Evolutionary conservation across 345 rosid species (phyloP), one percentile per base, ranked within the genome.

Genomic region (Combretum micranthum): DNA sequence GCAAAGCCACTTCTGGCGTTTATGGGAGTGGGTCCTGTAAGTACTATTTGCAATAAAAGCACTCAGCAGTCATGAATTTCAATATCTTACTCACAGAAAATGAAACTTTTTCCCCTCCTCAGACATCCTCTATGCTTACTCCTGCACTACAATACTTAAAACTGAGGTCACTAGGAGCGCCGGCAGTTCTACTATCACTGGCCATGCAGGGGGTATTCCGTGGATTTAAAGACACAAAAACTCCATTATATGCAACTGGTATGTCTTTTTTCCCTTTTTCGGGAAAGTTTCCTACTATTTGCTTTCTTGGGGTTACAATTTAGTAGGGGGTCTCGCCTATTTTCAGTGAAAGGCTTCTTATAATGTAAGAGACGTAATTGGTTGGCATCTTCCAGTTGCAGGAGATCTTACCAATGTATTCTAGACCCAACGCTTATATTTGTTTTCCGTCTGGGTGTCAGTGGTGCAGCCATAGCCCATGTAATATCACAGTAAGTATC

Each of bases 11-110:
- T 93, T 11, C 62, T 93, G 63, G 77, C 71, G 65, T 89, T 93
- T 76, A 93, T 93, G 99, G 97, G 99, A 67, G 74, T 93, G 53
- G 44, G 67, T 63, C 74, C 81, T 9, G 97, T 93, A 63, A 81
- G 87, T 56, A 52, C 8, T 50, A 0, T 32, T 50, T 48, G 42
- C 25, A 20, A 12, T 8, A 16, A 12, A 23, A 4, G 12, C 12
- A 16, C 11, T 13, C 12, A 2, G 15, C 2, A 20, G 16, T 18
- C 16, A 12, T 43, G 15, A 21, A 12, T 26, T 47, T 20, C 18
- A 21, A 14, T 4, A 49, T 10, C 23, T 18, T 43, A 12, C 2
- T 1, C 45, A 16, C 22, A n/a, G 18, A 26, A 63, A 14, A n/a
- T n/a, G n/a, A 37, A 22, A 39, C 49, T 37, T 49, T 49, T 32